Evolutionary conservation across 495 filamentous ascomycete species (phyloP), one percentile per base, ranked within the genome.

Genomic region (Penicillium antarcticum): DNA sequence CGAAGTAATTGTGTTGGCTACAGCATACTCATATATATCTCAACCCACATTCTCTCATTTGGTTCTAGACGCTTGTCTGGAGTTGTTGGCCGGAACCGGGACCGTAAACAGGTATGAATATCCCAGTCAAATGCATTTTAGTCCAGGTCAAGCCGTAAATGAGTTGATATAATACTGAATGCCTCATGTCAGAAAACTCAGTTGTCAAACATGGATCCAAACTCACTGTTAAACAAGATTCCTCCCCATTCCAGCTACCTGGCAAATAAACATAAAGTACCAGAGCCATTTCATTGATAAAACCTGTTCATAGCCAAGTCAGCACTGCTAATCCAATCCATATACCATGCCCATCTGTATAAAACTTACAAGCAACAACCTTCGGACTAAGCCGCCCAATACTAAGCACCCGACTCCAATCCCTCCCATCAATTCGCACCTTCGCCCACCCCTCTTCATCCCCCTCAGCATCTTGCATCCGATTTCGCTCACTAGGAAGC

Each of bases 211-310:
- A 17, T 21, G 16, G 5, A 13, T 29, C 0, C 11, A 9, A 21
- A 67, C 83, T 73, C 64, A 90, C 88, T n/a, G 89, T 92, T 45
- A 92, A 66, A 48, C 95, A 87, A 39, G 88, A 82, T 50, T 87
- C 82, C 64, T 90, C 80, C n/a, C 79, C 73, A 62, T 79, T 77
- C 68, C 85, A 82, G 45, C 83, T 86, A 52, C 85, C 76, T 33
- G 89, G 81, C 45, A 97, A 75, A 64, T 92, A 98, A 17, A 98
- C 94, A 61, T 98, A 98, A 3, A 97, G 72, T 18, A 97, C 87
- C 43, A 98, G 63, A 0, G 91, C 92, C 63, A 87, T 87, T n/a
- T 91, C 88, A 57, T 86, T 72, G 46, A 81, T 75, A 48, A 87
- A 84, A 53, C 80, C 81, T 83, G 42, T 4, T 5, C 13, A 47